Evolutionary conservation across 345 rosid genomes (phyloP), one percentile per base, ranked within the genome.

Genomic region (Rhodamnia rubescens): DNA sequence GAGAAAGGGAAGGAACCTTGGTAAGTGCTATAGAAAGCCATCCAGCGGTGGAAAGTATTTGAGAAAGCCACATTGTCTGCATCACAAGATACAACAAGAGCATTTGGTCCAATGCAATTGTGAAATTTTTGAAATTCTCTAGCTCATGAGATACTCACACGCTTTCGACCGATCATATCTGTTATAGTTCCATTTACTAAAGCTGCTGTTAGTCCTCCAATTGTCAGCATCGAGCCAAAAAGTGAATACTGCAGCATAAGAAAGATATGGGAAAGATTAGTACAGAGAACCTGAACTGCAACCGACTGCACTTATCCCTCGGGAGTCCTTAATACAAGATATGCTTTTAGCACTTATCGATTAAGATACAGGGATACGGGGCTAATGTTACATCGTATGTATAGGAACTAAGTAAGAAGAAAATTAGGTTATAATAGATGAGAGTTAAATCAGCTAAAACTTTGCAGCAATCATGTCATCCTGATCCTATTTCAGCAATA

Each of bases 161-260:
- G 29, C 86, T 84, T 88, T 3, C 89, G 82, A 55, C 91, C 89
- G 47, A 87, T 50, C 11, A 86, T n/a, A 64, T 85, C 87, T 13
- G 89, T 75, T 14, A 85, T 50, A 53, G 16, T 75, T 18, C 91
- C 91, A 84, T 78, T 87, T 11, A 81, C 20, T 15, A 89, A 22
- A 51, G 91, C 84, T 29, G 86, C 88, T 44, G 83, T 42, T 85
- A 88, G 69, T 49, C 87, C 89, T 74, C 91, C 89, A 64, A 88
- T n/a, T 14, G 87, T 86, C 87, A 89, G 20, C 27, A 85, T 69
- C n/a, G 91, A 87, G 7, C 91, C 87, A 83, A 87, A 88, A 21
- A 87, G 58, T 20, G 91, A 85, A 64, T 85, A 89, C 88, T 89
- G 87, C 90, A 88, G 83, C 53, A 49, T 26, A 29, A 83, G 24